These are phyloP conservation scores for Artomyces pyxidatus DNA, from an alignment of 768 basidiomycete genomes.

Conservation along the genomic window DNA sequence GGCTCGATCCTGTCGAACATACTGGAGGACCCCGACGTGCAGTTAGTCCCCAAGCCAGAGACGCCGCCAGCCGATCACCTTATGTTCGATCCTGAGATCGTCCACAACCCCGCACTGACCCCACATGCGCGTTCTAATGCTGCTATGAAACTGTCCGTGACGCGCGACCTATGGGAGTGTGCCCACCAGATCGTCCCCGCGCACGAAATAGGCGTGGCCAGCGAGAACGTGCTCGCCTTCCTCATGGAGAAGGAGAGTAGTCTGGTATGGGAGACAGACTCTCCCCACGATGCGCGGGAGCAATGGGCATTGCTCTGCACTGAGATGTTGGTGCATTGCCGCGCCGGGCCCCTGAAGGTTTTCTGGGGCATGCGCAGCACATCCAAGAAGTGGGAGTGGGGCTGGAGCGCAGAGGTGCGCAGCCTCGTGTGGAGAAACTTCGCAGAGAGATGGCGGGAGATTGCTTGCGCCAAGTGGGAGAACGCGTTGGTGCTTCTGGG, in stretches of 20 bases:
- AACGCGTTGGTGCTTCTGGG: conserved; percentile 43
- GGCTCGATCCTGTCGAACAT: conserved; percentile 10
- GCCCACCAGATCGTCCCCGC: conserved; percentile 36
- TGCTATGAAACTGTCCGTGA: conserved; percentile 49
- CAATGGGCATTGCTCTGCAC: conserved; percentile 58
- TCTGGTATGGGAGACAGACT: conserved; percentile 35
- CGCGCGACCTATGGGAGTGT: conserved; percentile 50
- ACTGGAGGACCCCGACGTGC: conserved; percentile 8
- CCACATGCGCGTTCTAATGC: conserved; percentile 28
- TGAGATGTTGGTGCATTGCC: conserved; percentile 42
- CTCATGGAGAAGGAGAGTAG: conserved; percentile 41
- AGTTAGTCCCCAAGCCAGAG: conserved; percentile 9
- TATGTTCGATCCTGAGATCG: no score
- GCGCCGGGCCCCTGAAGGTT: conserved; percentile 36
- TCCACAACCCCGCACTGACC: conserved; percentile 4
- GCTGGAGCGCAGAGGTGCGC: conserved; percentile 36
- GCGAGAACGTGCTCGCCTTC: conserved; percentile 35
- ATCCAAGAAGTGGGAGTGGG: conserved; percentile 19
- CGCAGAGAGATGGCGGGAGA: conserved; percentile 45
- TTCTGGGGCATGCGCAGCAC: conserved; percentile 22
- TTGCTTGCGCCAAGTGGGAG: conserved; percentile 40
- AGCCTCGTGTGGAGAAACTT: conserved; percentile 50
- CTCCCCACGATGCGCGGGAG: conserved; percentile 35
- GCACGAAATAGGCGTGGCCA: conserved; percentile 35
- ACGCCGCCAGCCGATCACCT: background rate